phyloP scores from a whole-genome alignment of 441 rosid species.

The Bocquillonia castaneifolia region DNA sequence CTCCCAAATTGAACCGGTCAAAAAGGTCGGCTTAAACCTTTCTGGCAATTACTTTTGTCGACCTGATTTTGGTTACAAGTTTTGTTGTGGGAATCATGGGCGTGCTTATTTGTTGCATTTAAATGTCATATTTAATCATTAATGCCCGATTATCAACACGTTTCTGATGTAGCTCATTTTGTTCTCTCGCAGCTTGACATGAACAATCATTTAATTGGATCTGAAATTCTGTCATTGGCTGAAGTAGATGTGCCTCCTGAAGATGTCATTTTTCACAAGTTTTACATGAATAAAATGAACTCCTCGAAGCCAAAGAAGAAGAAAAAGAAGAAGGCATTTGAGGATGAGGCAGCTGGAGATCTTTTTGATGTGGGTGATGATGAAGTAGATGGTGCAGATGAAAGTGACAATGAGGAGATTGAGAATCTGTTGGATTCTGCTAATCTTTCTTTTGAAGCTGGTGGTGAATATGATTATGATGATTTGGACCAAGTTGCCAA shows the following conservation, averaged over 20 bases:
- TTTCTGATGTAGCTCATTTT: conserved; percentile 8
- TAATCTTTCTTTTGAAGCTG: conserved; percentile 46
- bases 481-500: conserved; percentile 63
- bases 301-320: conserved; percentile 67
- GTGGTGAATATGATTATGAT: conserved; percentile 69
- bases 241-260: conserved; percentile 88
- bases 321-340: conserved; percentile 69
- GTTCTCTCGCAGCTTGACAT: conserved; percentile 58
- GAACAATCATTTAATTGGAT: conserved; percentile 68
- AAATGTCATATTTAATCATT: neutral
- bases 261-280: conserved; percentile 84
- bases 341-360: conserved; percentile 70
- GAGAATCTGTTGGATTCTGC: conserved; percentile 68
- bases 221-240: conserved; percentile 73
- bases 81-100: neutral
- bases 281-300: conserved; percentile 73
- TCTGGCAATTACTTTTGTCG: neutral
- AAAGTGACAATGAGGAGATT: conserved; percentile 86
- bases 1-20: conserved; percentile 93
- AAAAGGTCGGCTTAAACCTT: conserved; percentile 52
- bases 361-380: conserved; percentile 56
- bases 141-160: neutral
- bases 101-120: neutral
- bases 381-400: conserved; percentile 61
- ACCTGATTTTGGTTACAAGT: neutral